phyloP scores from a whole-genome alignment of 176 grass and related monocot genomes.

The Bothriochloa decipiens region DNA sequence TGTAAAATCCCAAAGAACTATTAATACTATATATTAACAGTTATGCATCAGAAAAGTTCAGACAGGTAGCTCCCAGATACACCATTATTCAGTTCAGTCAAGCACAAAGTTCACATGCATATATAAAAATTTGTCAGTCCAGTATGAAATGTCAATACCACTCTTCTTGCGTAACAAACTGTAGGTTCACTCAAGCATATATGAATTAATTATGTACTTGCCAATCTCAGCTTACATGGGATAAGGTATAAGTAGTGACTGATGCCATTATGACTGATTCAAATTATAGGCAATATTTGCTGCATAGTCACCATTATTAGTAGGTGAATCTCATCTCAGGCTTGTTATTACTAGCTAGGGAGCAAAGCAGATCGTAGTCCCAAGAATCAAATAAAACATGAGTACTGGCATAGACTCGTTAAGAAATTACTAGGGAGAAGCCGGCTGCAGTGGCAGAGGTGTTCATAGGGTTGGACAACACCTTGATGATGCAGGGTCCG shows the following conservation, averaged over 20 bases:
- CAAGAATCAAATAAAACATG: not conserved
- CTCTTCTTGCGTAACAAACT: not conserved
- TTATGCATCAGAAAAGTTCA: not conserved
- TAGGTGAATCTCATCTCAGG: not conserved
- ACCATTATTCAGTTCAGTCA: too few relatives aligned
- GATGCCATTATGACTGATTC: not conserved
- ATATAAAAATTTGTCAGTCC: too few relatives aligned
- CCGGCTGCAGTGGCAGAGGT: not conserved
- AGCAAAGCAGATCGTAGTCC: not conserved
- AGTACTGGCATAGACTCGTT: not conserved
- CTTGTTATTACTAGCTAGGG: not conserved
- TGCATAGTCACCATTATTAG: not conserved
- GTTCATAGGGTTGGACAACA: not conserved
- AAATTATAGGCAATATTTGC: not conserved
- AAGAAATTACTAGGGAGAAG: not conserved
- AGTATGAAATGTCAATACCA: not conserved
- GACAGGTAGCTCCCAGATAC: too few relatives aligned
- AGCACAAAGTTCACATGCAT: too few relatives aligned
- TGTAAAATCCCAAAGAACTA: not conserved
- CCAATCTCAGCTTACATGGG: not conserved
- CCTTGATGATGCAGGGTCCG: not conserved
- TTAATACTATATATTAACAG: not conserved
- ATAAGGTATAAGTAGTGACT: not conserved
- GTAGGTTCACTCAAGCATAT: not conserved
- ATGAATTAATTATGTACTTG: not conserved